Evolutionary conservation across 371 early-diverging fungal genomes (phyloP), one percentile per base, ranked within the genome.

Genomic region (Globomyces sp.): DNA sequence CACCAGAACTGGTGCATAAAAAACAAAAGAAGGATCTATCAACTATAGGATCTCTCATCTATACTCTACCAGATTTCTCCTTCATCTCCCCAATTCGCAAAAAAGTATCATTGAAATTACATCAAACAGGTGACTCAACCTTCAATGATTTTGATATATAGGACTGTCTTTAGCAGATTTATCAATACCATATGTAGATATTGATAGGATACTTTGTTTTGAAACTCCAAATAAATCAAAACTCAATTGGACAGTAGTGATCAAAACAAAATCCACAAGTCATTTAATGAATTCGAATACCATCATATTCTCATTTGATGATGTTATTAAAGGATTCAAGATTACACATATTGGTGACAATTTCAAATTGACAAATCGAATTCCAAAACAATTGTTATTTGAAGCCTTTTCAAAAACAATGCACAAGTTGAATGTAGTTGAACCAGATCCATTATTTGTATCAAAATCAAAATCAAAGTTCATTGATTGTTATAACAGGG

Each of bases 161-260:
- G 24, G 24, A 24, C 24, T 24, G 24, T 24, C 24, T 24, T 24
- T 24, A 24, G 24, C 61, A 10, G 61, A 60, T 6, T 46, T 60
- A 36, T 40, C 50, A 24, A 4, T 60, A 9, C 13, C 4, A 48
- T 36, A 39, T 4, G n/a, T 42, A 34, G 50, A 50, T 43, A 39
- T 60, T 6, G 41, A 34, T 8, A 40, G 44, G 4, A 41, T 60
- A 4, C 40, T 41, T 48, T 60, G 61, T 44, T 60, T 60, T 46
- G 61, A 37, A 44, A 60, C 61, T 36, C 61, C 61, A 50, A 50
- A 37, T 44, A 60, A 60, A 44, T 24, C 46, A 1, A 60, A 60
- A 37, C 11, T 49, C 9, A 40, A 60, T 13, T 60, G 50, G 48
- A 60, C 61, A 34, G n/a, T 46, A 36, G 61, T 60, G 41, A 39